These are phyloP conservation scores for Penicillium psychrosexuale DNA, from an alignment of 2,329 filamentous ascomycete species.

Conservation along the genomic window DNA sequence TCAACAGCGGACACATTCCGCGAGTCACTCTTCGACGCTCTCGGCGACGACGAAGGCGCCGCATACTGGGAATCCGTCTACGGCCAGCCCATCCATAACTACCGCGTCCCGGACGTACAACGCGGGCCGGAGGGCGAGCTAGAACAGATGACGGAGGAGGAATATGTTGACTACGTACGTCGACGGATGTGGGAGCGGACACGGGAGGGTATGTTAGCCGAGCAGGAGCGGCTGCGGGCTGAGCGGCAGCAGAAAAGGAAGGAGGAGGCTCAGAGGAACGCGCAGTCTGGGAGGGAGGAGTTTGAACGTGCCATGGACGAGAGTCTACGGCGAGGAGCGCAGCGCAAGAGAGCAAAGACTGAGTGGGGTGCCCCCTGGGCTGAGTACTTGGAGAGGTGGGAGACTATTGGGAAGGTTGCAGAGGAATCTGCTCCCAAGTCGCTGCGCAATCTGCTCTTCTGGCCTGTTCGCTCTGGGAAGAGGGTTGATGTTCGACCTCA, in stretches of 20 bases:
- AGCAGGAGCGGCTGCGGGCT: constrained; percentile 62
- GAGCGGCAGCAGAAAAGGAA: constrained; percentile 50
- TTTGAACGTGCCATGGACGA: constrained; percentile 66
- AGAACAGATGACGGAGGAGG: constrained; percentile 86
- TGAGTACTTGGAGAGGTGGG: constrained; percentile 65
- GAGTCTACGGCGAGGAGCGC: constrained; percentile 65
- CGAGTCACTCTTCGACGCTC: constrained; percentile 91
- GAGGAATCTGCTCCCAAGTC: constrained; percentile 14
- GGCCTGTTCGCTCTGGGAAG: constrained; percentile 68
- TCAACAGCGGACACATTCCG: constrained; percentile 67
- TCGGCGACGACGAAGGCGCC: constrained; percentile 94
- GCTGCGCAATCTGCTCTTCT: constrained; percentile 55
- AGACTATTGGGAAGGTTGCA: constrained; percentile 39
- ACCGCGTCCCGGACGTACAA: constrained; percentile 52
- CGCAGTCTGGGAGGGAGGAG: constrained; percentile 27
- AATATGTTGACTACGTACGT: constrained; percentile 83
- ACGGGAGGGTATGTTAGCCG: constrained; percentile 76
- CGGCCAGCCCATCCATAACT: constrained; percentile 87
- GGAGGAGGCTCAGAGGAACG: constrained; percentile 33
- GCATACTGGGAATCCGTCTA: constrained; percentile 96
- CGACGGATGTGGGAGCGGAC: constrained; percentile 94
- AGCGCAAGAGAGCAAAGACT: constrained; percentile 46
- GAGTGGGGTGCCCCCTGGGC: constrained; percentile 60
- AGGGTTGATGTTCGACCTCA: constrained; percentile 56
- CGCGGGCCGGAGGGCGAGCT: constrained; percentile 56